Evolutionary conservation across 2,329 filamentous ascomycete species (phyloP), one percentile per base, ranked within the genome.

Genomic region (Magnaporthiopsis poae): DNA sequence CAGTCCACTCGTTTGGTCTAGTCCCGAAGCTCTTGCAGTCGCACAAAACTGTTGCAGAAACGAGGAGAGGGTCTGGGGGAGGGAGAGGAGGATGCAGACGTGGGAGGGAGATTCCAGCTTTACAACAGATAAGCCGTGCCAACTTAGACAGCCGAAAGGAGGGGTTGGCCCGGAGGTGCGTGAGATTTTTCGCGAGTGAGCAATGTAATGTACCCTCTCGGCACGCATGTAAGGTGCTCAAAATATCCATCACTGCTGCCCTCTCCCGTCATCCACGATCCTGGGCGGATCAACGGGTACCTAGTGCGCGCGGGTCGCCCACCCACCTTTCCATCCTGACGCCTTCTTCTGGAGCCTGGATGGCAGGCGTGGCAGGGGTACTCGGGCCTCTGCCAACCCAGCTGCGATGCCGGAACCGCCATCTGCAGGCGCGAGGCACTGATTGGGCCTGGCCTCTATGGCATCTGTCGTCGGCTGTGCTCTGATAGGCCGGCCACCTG

Each of bases 161-260:
- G 61, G 61, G 33, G 27, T 62, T 33, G 33, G 33, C 29, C 61
- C 33, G 29, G 11, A 62, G 33, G 61, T 62, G 61, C 27, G 21
- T 61, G 60, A 61, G 60, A 61, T 29, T 61, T 29, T 29, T 29
- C 60, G 61, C 33, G 61, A 33, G 61, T 35, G 61, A n/a, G 61
- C 61, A 36, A 65, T 52, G 56, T 61, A 36, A 65, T 61, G 56
- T 61, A 33, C 36, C 63, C 29, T 36, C 64, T 65, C 60, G 64
- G 64, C 64, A 62, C 64, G 64, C 64, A 65, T 65, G 64, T 61
- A 62, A 65, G 64, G 59, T 61, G 64, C 60, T 31, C 59, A 62
- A 65, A 65, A 65, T 65, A 65, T 62, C 64, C 25, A 59, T 35
- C 33, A 36, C 64, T 60, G 33, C 64, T 65, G 52, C 36, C 59